These are phyloP conservation scores for Beta vulgaris DNA, from an alignment of 148 eudicot species.

Conservation along the genomic window DNA sequence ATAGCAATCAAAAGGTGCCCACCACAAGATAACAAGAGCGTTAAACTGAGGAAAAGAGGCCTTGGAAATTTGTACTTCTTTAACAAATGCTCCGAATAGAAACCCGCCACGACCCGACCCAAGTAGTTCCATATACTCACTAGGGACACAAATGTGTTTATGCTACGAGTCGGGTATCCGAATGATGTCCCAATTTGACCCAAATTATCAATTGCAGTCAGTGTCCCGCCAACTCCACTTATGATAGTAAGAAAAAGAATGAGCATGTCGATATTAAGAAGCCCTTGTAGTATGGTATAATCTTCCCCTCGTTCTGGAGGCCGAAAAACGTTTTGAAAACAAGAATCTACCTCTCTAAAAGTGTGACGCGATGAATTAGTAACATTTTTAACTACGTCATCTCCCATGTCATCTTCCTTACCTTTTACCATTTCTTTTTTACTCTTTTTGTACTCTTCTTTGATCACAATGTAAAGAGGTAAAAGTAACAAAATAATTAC, in stretches of 20 bases:
- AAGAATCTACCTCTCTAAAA: background rate
- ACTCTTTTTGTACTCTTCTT: conserved; percentile 34
- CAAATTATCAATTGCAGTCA: conserved; percentile 43
- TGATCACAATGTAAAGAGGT: conserved; percentile 32
- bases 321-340: conserved; percentile 25
- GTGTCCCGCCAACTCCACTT: conserved; percentile 37
- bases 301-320: conserved; percentile 39
- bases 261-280: conserved; percentile 42
- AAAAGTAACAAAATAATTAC: conserved; percentile 27
- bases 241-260: conserved; percentile 26
- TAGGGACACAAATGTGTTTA: conserved; percentile 36
- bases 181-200: conserved; percentile 44
- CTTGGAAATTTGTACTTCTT: conserved; percentile 32
- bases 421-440: too few relatives aligned
- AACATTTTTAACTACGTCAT: too few relatives aligned
- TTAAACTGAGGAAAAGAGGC: conserved; percentile 22
- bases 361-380: background rate
- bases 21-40: conserved; percentile 27
- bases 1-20: conserved; percentile 44
- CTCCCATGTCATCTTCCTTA: background rate
- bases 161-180: conserved; percentile 33
- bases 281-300: conserved; percentile 38
- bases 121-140: conserved; percentile 46
- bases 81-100: conserved; percentile 29
- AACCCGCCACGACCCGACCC: conserved; percentile 41